Percentiles rank a stretch among this genome's conserved stretches.
These are phyloP conservation scores for Besnoitia besnoiti DNA, from an alignment of 169 alveolate genomes.

Conservation along the genomic window DNA sequence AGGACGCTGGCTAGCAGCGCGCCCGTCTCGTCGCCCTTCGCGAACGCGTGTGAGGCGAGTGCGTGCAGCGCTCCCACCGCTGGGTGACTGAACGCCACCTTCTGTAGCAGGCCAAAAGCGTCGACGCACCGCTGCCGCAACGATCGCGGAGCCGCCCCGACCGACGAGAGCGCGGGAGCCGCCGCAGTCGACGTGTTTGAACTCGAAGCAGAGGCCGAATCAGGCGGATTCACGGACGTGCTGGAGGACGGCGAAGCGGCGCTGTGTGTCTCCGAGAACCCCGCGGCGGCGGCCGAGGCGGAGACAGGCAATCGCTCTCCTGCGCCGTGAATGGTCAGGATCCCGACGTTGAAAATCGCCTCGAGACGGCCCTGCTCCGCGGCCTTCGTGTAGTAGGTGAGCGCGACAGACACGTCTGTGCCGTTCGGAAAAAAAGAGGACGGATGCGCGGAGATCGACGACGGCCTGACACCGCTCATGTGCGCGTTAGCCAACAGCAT, in stretches of 20 bases:
- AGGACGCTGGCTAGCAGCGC: conserved; percentile 79
- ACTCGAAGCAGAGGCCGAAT: background rate
- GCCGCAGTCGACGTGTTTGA: background rate
- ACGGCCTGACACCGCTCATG: conserved; percentile 52
- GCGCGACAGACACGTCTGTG: conserved; percentile 68
- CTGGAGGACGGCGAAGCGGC: background rate
- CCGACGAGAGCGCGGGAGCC: background rate
- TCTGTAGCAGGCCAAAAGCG: background rate
- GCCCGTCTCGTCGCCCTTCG: conserved; percentile 80
- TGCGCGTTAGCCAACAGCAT: conserved; percentile 74
- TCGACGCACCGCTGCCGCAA: background rate
- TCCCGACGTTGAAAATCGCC: conserved; percentile 69
- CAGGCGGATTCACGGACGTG: background rate
- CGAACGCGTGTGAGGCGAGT: conserved; percentile 41
- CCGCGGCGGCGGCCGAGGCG: background rate
- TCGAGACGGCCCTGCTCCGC: conserved; percentile 72
- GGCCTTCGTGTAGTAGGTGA: conserved; percentile 66
- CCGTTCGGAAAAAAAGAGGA: conserved; percentile 69
- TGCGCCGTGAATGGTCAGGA: conserved; percentile 70
- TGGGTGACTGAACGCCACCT: conserved; percentile 43
- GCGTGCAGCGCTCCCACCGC: conserved; percentile 35
- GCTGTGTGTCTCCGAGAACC: background rate
- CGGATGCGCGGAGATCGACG: conserved; percentile 9
- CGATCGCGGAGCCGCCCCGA: background rate
- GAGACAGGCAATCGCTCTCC: background rate